phyloP scores from a whole-genome alignment of 768 basidiomycete genomes.

The Paxillus rubicundulus region DNA sequence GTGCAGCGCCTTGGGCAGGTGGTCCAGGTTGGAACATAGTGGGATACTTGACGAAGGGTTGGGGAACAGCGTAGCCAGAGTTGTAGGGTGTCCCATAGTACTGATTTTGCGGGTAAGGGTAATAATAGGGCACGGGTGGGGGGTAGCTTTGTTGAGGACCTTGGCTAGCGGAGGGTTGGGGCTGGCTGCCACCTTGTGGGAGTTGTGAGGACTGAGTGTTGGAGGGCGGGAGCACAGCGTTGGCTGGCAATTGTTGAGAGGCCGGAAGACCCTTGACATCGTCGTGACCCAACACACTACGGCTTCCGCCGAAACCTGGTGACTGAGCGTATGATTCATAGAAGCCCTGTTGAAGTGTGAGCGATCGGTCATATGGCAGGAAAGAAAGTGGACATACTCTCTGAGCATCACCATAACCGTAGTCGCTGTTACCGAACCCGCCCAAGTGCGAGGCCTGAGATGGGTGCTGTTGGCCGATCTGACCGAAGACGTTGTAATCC shows the following conservation, averaged over 20 bases:
- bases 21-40: slow-evolving; percentile 72
- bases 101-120: slow-evolving; percentile 73
- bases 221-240: slow-evolving; percentile 49
- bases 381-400: slow-evolving; percentile 44
- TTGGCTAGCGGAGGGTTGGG: slow-evolving; percentile 59
- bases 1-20: slow-evolving; percentile 62
- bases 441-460: slow-evolving; percentile 47
- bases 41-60: slow-evolving; percentile 76
- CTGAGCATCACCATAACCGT: slow-evolving; percentile 65
- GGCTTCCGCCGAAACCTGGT: slow-evolving; percentile 54
- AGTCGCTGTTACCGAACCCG: slow-evolving; percentile 63
- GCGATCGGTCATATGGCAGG: slow-evolving; percentile 4
- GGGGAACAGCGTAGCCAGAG: slow-evolving; percentile 53
- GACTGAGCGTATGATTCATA: slow-evolving; percentile 75
- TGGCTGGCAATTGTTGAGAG: slow-evolving; percentile 54
- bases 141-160: slow-evolving; percentile 66
- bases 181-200: slow-evolving; percentile 49
- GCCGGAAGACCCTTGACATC: slow-evolving; percentile 70
- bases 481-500: slow-evolving; percentile 64
- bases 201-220: slow-evolving; percentile 51
- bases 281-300: slow-evolving; percentile 68
- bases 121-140: slow-evolving; percentile 58
- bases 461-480: slow-evolving; percentile 55
- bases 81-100: slow-evolving; percentile 74
- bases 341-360: slow-evolving; percentile 51